These are phyloP conservation scores for Vitis hybrid DNA, from an alignment of 177 flowering plant genomes.

Conservation along the genomic window DNA sequence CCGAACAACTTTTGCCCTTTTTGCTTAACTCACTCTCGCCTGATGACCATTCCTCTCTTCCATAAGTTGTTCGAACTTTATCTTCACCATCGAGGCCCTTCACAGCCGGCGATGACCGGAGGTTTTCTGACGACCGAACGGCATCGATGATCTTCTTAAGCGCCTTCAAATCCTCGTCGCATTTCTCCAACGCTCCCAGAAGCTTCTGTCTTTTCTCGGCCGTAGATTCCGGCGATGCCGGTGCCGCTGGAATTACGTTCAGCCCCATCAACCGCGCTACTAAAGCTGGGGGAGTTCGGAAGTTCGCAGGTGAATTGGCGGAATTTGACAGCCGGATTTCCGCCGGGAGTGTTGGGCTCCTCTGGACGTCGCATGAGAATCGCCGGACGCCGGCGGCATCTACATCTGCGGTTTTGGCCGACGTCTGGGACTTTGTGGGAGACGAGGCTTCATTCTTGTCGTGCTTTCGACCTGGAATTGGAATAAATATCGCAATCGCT, in stretches of 20 bases:
- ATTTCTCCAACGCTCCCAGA: constrained; percentile 68
- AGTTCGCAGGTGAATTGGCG: constrained; percentile 12
- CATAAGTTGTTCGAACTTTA: too few relatives aligned
- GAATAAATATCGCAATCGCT: neutral
- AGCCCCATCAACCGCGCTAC: constrained; percentile 63
- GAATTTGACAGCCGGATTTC: constrained; percentile 45
- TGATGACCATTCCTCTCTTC: too few relatives aligned
- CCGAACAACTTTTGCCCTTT: constrained; percentile 19
- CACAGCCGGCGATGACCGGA: constrained; percentile 7
- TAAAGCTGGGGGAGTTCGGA: constrained; percentile 25
- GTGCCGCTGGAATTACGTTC: constrained; percentile 23
- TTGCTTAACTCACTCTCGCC: neutral
- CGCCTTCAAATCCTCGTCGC: constrained; percentile 71
- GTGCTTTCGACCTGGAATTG: constrained; percentile 25
- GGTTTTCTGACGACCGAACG: constrained; percentile 28
- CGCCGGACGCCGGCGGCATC: neutral
- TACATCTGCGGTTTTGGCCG: neutral
- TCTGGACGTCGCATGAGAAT: constrained; percentile 29
- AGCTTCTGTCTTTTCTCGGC: constrained; percentile 62
- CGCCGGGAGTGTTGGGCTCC: constrained; percentile 56
- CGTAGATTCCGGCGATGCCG: constrained; percentile 19
- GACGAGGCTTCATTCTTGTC: constrained; percentile 15
- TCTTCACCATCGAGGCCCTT: neutral
- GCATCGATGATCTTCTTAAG: constrained; percentile 64
- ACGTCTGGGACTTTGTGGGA: neutral